Evolutionary conservation across 805 yeast species (phyloP).

Genomic region (Wickerhamiella azyma): DNA sequence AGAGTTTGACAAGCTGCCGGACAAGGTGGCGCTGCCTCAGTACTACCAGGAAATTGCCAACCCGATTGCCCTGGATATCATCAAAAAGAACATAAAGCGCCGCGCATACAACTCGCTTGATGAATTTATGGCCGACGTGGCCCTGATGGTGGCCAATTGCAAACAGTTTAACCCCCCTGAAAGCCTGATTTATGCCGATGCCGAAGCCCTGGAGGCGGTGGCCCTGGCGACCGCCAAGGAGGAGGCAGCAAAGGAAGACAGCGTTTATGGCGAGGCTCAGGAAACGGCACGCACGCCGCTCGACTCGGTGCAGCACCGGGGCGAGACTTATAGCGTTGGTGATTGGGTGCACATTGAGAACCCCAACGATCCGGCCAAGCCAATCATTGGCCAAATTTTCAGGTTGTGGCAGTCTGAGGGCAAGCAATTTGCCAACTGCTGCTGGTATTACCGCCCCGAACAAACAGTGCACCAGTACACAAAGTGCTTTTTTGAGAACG

Average conservation of each 20-base stretch:
- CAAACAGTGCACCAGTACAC: slow-evolving; percentile 93
- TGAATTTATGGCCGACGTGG: slow-evolving; percentile 62
- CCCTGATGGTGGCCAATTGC: slow-evolving; percentile 59
- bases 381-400: slow-evolving; percentile 88
- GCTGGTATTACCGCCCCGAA: slow-evolving; percentile 97
- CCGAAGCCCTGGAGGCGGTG: slow-evolving; percentile 47
- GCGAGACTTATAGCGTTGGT: slow-evolving; percentile 68
- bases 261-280: slow-evolving; percentile 42
- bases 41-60: slow-evolving; percentile 33
- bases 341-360: slow-evolving; percentile 88
- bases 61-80: slow-evolving; percentile 33
- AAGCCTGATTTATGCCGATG: slow-evolving; percentile 45
- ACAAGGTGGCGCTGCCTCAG: slow-evolving; percentile 38
- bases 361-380: slow-evolving; percentile 77
- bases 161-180: slow-evolving; percentile 48
- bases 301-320: slow-evolving; percentile 58
- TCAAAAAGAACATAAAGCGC: slow-evolving; percentile 71
- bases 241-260: slow-evolving; percentile 72
- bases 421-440: slow-evolving; percentile 76
- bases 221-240: slow-evolving; percentile 43
- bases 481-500: slow-evolving; percentile 79
- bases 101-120: slow-evolving; percentile 69
- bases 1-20: slow-evolving; percentile 75
- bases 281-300: slow-evolving; percentile 64
- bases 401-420: slow-evolving; percentile 81